Base-by-base conservation (phyloP, 2,329 filamentous ascomycete species). In the Huntiella decipiens region DNA sequence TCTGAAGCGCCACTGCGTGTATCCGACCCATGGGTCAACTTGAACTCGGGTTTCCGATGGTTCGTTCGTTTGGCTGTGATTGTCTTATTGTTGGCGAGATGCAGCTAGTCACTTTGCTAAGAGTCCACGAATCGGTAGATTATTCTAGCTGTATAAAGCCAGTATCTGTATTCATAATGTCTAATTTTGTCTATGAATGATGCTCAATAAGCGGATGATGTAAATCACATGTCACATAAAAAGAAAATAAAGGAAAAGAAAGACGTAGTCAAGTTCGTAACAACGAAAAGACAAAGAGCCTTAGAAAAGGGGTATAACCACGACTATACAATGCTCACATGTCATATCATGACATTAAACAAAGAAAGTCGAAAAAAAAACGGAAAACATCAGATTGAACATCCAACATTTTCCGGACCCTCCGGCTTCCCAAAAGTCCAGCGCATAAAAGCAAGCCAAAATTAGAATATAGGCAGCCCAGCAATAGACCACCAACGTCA, bases 171-270 rank as follows among this genome's bases (percentile, higher is more conserved):
- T 39, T 28, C 22, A 28, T 28, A 28, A 28, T 28, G 22, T 28
- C 22, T 28, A 28, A 28, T 28, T 28, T 28, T 28, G 22, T 28
- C 22, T 28, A 28, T 28, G 22, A 28, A 28, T 28, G 22, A 28
- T 28, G 22, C 22, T 28, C 7, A 28, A 28, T 28, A 28, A 28
- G 22, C 22, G 22, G 22, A 22, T 12, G 37, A 39, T 39, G 22
- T 39, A 39, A 12, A 39, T 16, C 37, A 22, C 37, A 28, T 28
- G 22, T 28, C 22, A 28, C 37, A 22, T 39, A 32, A 42, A 35
- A 17, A n/a, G 28, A 41, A 41, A 46, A n/a, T 10, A 42, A 38
- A 39, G 36, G 33, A 38, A 39, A 31, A 17, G 35, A 38, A 33
- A 45, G 19, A 38, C 35, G 11, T 17, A 45, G 4, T 13, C 35